Percentiles rank a stretch among this genome's conserved stretches.
Conservation (phyloP, 108 stramenopile species). For the Cyclotella cryptica region DNA sequence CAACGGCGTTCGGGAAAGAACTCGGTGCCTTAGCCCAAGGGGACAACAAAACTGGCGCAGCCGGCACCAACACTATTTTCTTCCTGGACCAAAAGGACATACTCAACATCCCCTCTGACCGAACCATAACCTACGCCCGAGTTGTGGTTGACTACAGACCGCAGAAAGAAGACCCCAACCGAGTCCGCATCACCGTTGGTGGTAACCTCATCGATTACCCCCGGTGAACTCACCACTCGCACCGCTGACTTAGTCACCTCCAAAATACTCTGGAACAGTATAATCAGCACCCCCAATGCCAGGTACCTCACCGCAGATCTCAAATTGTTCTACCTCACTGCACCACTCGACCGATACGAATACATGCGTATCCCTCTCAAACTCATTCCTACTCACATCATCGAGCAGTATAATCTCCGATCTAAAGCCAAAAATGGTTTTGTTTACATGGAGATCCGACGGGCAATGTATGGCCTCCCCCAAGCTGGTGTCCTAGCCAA, state of each 20-base stretch:
- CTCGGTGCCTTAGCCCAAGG: conserved; percentile 35
- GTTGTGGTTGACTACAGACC: conserved; percentile 22
- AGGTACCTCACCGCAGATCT: conserved; percentile 38
- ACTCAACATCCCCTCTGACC: conserved; percentile 15
- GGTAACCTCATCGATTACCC: conserved; percentile 36
- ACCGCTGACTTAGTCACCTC: conserved; percentile 27
- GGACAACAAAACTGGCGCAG: not conserved
- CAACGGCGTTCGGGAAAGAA: too few species aligned
- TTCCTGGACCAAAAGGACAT: conserved; percentile 5
- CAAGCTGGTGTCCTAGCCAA: conserved; percentile 58
- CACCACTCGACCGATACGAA: conserved; percentile 42
- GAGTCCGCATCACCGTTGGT: conserved; percentile 32
- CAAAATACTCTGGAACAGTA: conserved; percentile 53
- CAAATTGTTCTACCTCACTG: conserved; percentile 60
- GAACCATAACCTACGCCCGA: conserved; percentile 26
- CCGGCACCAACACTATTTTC: conserved; percentile 20
- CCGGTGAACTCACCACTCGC: conserved; percentile 18
- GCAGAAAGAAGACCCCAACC: conserved; percentile 28
- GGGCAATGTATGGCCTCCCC: conserved; percentile 59
- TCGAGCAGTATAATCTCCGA: conserved; percentile 38
- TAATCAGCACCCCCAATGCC: conserved; percentile 43
- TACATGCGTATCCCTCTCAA: conserved; percentile 53
- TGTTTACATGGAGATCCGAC: conserved; percentile 36
- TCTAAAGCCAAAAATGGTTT: conserved; percentile 13
- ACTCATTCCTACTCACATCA: conserved; percentile 45